Evolutionary conservation across 306 rosid species (phyloP).

Genomic region (Luffa acutangula): DNA sequence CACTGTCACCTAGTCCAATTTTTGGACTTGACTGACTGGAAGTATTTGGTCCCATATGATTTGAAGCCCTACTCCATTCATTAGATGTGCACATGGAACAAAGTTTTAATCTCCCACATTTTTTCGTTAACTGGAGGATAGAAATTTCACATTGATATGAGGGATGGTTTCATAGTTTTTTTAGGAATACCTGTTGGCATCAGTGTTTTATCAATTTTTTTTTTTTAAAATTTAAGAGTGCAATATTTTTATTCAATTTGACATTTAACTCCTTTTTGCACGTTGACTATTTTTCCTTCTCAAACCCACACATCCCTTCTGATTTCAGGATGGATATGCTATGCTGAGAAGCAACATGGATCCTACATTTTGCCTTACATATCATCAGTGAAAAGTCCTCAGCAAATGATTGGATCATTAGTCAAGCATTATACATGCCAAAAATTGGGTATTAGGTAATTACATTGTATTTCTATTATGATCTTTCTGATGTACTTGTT

Average conservation of each 20-base stretch:
- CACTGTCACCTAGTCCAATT: background rate
- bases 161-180: background rate
- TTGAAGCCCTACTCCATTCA: background rate
- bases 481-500: background rate
- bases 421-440: conserved; percentile 52
- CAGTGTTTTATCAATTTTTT: background rate
- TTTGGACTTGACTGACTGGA: background rate
- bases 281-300: background rate
- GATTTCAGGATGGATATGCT: conserved; percentile 90
- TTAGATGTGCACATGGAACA: background rate
- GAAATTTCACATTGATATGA: background rate
- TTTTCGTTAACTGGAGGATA: too few species aligned
- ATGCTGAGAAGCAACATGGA: conserved; percentile 95
- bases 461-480: background rate
- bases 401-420: conserved; percentile 77
- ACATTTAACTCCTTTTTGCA: background rate
- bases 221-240: background rate
- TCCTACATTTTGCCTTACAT: conserved; percentile 73
- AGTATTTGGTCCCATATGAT: background rate
- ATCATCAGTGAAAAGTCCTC: conserved; percentile 88
- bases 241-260: background rate
- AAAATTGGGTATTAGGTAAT: conserved; percentile 65
- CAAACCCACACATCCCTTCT: background rate
- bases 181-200: background rate
- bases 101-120: too few species aligned